Conservation (phyloP, 2,329 filamentous ascomycete species). For the Alternaria sp. region DNA sequence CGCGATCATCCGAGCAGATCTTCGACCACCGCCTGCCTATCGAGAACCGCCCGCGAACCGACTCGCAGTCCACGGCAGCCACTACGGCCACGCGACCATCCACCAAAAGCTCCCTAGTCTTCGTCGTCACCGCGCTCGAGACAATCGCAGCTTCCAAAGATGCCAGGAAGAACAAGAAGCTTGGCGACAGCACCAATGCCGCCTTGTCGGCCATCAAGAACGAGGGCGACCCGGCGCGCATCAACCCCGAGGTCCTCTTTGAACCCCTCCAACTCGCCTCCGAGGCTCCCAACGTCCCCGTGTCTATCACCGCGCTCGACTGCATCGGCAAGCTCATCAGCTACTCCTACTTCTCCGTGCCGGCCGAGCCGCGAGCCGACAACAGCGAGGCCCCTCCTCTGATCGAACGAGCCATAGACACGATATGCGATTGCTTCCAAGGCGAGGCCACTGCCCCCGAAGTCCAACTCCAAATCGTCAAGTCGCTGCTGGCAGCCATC, state of each 20-base stretch:
- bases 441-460: slow-evolving; percentile 91
- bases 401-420: slow-evolving; percentile 97
- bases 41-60: slow-evolving; percentile 58
- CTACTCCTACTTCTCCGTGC: slow-evolving; percentile 94
- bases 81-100: slow-evolving; percentile 61
- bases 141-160: slow-evolving; percentile 91
- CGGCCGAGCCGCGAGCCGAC: slow-evolving; percentile 52
- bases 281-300: slow-evolving; percentile 80
- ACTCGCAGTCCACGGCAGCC: slow-evolving; percentile 63
- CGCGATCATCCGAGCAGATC: slow-evolving; percentile 42
- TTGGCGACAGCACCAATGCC: slow-evolving; percentile 80
- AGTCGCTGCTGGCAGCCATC: slow-evolving; percentile 92
- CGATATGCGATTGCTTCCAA: slow-evolving; percentile 99
- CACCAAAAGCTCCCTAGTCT: slow-evolving; percentile 91
- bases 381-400: slow-evolving; percentile 66
- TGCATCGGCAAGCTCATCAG: slow-evolving; percentile 99
- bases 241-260: slow-evolving; percentile 91
- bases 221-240: slow-evolving; percentile 76
- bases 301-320: slow-evolving; percentile 90
- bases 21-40: slow-evolving; percentile 41
- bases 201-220: slow-evolving; percentile 85
- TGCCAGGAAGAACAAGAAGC: slow-evolving; percentile 82
- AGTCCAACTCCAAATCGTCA: slow-evolving; percentile 97
- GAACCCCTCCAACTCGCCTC: slow-evolving; percentile 88
- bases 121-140: slow-evolving; percentile 92